Conservation (phyloP, 768 basidiomycete genomes). For the Infundibulicybe gibba region DNA sequence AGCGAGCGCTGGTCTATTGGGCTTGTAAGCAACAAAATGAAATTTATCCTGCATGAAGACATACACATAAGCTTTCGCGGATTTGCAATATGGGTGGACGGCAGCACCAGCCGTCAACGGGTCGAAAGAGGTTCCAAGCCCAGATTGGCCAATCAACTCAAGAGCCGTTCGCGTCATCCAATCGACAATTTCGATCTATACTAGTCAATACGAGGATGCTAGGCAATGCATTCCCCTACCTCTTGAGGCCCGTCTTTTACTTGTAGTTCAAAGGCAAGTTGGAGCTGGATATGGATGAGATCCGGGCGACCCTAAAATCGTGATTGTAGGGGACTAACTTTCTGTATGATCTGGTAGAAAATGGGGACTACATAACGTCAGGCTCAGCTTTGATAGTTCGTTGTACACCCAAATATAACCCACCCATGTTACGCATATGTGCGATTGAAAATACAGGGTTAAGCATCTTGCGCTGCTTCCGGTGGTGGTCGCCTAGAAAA, state of each 20-base stretch:
- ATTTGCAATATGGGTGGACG: conserved; percentile 7
- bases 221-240: not conserved
- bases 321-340: not conserved
- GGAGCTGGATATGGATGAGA: not conserved
- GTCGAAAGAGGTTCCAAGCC: conserved; percentile 34
- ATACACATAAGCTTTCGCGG: conserved; percentile 12
- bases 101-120: conserved; percentile 15
- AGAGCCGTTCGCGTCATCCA: conserved; percentile 34
- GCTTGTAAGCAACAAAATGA: conserved; percentile 20
- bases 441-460: conserved; percentile 30
- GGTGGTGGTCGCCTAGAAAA: conserved; percentile 23
- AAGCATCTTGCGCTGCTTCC: conserved; percentile 29
- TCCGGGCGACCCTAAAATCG: conserved; percentile 6
- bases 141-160: conserved; percentile 32
- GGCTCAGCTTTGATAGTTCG: not conserved
- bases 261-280: not conserved
- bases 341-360: not conserved
- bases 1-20: conserved; percentile 8
- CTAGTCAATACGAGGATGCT: not conserved
- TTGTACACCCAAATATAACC: conserved; percentile 15
- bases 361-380: conserved; percentile 5
- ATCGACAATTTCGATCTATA: conserved; percentile 21
- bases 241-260: not conserved
- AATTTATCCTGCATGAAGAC: conserved; percentile 11
- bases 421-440: conserved; percentile 26